Conservation (phyloP, 345 rosid species). For the Gossypium bickii region DNA sequence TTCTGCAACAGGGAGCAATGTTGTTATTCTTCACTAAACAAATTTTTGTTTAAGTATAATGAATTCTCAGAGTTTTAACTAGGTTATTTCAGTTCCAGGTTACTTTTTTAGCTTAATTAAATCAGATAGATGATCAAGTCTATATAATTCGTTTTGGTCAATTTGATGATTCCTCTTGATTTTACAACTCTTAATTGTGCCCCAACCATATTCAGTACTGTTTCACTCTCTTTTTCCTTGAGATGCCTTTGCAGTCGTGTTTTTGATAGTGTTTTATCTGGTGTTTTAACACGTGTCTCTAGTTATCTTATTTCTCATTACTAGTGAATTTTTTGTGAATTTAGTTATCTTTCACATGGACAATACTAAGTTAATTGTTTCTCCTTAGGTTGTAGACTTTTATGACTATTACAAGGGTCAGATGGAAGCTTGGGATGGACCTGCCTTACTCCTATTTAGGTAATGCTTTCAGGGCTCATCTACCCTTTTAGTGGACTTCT, state of each 20-base stretch:
- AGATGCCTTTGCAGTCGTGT: background rate
- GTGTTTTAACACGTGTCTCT: background rate
- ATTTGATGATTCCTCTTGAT: conserved; percentile 1
- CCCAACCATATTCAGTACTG: background rate
- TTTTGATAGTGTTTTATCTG: background rate
- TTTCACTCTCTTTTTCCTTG: background rate
- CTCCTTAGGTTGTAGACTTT: conserved; percentile 69
- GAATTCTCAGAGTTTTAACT: background rate
- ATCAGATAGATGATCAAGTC: background rate
- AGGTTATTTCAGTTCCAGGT: background rate
- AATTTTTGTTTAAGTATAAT: background rate
- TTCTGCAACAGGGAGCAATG: background rate
- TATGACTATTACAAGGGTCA: conserved; percentile 99
- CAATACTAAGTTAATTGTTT: conserved; percentile 16
- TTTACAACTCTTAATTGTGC: background rate
- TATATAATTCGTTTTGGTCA: background rate
- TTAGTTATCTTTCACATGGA: conserved; percentile 1
- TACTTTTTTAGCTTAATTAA: background rate
- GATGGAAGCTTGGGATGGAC: conserved; percentile 99
- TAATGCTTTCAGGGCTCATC: conserved; percentile 23
- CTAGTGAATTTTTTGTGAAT: background rate
- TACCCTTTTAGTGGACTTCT: background rate
- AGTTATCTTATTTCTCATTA: background rate
- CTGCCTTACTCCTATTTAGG: conserved; percentile 98
- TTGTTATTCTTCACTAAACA: background rate